Evolutionary conservation across 2,329 filamentous ascomycete species (phyloP).

Genomic region (Ascochyta koolunga): DNA sequence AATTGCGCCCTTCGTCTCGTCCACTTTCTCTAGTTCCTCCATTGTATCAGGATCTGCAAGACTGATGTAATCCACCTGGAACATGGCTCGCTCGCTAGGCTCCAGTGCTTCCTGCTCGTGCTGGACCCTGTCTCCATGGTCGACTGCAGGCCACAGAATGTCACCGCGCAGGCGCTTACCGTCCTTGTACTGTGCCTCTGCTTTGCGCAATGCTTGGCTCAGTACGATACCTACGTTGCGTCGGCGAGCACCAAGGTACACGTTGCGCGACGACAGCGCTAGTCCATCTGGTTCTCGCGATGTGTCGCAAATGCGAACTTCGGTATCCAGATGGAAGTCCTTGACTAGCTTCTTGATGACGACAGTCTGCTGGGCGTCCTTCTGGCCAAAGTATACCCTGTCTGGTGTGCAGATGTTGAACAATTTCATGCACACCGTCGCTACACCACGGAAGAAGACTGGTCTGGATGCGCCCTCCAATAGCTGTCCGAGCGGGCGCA

Average conservation of each 20-base stretch:
- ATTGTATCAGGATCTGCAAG: constrained; percentile 85
- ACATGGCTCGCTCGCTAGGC: constrained; percentile 68
- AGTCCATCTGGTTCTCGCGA: constrained; percentile 79
- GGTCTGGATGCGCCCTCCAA: constrained; percentile 86
- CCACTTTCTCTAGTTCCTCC: constrained; percentile 75
- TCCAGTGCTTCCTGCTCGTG: constrained; percentile 67
- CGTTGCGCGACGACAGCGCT: constrained; percentile 90
- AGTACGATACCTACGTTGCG: constrained; percentile 76
- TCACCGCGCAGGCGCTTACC: constrained; percentile 63
- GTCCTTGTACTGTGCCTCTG: constrained; percentile 68
- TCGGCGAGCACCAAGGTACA: constrained; percentile 82
- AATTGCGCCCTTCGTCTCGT: constrained; percentile 74
- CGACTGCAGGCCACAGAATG: constrained; percentile 74
- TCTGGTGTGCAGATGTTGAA: constrained; percentile 83
- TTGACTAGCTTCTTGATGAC: constrained; percentile 84
- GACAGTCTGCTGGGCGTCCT: constrained; percentile 95
- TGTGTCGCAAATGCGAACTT: constrained; percentile 77
- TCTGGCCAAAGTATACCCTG: constrained; percentile 91
- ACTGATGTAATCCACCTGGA: constrained; percentile 91
- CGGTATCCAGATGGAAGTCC: constrained; percentile 81
- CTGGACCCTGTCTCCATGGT: constrained; percentile 62
- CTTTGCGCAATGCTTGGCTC: constrained; percentile 69
- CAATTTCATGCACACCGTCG: constrained; percentile 93
- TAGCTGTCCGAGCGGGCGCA: constrained; percentile 81
- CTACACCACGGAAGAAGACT: constrained; percentile 95